Percentiles rank a stretch among this genome's conserved stretches.
Conservation (phyloP, 2,329 filamentous ascomycete genomes). For the Diplodia intermedia region DNA sequence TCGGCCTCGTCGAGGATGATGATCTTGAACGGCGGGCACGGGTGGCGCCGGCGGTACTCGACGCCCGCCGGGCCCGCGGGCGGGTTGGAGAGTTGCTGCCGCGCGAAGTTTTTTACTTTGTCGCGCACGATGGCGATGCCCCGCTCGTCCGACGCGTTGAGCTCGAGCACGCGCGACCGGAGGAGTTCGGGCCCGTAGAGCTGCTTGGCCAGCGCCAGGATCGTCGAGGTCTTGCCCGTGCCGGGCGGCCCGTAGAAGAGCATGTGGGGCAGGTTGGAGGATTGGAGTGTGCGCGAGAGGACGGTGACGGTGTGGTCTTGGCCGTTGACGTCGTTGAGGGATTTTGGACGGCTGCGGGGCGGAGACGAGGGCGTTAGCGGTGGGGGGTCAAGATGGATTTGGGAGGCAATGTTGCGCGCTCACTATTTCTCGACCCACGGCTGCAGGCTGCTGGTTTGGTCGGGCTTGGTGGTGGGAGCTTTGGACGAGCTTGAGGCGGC, state of each 20-base stretch:
- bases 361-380: neutral
- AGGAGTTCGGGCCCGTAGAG: conserved; percentile 96
- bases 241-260: conserved; percentile 98
- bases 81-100: conserved; percentile 88
- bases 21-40: conserved; percentile 98
- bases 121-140: conserved; percentile 96
- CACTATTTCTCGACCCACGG: conserved; percentile 99
- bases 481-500: conserved; percentile 73
- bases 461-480: conserved; percentile 65
- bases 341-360: conserved; percentile 79
- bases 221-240: conserved; percentile 96
- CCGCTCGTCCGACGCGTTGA: conserved; percentile 98
- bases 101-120: conserved; percentile 97
- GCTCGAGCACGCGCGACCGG: conserved; percentile 92
- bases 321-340: conserved; percentile 90
- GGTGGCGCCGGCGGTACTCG: conserved; percentile 72
- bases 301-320: conserved; percentile 97
- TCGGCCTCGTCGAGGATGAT: conserved; percentile 98
- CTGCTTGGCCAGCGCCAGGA: conserved; percentile 95
- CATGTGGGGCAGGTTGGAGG: conserved; percentile 98
- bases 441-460: conserved; percentile 69
- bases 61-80: conserved; percentile 68
- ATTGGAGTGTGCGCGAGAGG: conserved; percentile 89
- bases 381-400: neutral
- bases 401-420: conserved; percentile 29